Percentiles rank a stretch among this genome's conserved stretches.
phyloP scores from a whole-genome alignment of 306 rosid genomes.

The Acacia acuminata region DNA sequence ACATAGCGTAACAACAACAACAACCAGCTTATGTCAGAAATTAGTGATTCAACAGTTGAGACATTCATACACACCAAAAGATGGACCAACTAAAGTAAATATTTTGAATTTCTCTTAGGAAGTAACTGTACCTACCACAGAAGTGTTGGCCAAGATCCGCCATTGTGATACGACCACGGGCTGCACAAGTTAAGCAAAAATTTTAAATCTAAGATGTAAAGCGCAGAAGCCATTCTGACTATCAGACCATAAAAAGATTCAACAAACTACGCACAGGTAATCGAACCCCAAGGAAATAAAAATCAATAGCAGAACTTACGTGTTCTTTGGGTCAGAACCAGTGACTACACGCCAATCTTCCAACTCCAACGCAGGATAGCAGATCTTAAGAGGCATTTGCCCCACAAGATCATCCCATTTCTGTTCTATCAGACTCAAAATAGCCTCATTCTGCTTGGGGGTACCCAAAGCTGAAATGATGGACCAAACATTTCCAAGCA shows the following conservation, averaged over 20 bases:
- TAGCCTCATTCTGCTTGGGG: constrained; percentile 69
- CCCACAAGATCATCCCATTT: constrained; percentile 89
- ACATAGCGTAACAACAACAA: background rate
- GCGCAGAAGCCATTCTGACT: constrained; percentile 14
- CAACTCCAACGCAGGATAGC: constrained; percentile 78
- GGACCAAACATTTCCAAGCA: constrained; percentile 88
- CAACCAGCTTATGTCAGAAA: background rate
- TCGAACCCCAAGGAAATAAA: background rate
- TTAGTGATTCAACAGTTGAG: background rate
- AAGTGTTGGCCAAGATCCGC: constrained; percentile 93
- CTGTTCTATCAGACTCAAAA: constrained; percentile 72
- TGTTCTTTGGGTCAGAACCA: constrained; percentile 89
- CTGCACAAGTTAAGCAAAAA: constrained; percentile 49
- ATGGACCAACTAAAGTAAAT: background rate
- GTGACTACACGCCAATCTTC: constrained; percentile 87
- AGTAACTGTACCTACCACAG: constrained; percentile 74
- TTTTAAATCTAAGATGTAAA: constrained; percentile 16
- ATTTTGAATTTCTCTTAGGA: background rate
- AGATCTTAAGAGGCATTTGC: constrained; percentile 84
- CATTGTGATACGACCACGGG: constrained; percentile 94
- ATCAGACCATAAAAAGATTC: background rate
- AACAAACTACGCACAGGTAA: background rate
- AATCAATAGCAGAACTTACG: constrained; percentile 59
- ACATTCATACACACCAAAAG: background rate
- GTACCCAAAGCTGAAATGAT: constrained; percentile 72